These are phyloP conservation scores for Auriscalpium orientale DNA, from an alignment of 768 basidiomycete genomes.

Conservation along the genomic window DNA sequence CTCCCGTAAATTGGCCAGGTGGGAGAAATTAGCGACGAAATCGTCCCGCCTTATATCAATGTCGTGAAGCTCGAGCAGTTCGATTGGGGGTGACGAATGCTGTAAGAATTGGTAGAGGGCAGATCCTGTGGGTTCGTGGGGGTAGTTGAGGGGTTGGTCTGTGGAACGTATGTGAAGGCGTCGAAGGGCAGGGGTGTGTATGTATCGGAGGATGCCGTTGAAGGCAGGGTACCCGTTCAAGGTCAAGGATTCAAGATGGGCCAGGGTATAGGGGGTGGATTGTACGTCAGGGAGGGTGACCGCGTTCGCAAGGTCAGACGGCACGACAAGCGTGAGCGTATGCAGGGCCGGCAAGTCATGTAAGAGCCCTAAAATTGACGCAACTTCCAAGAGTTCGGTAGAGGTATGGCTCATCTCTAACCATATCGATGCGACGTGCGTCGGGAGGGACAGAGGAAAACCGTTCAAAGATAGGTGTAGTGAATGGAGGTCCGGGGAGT, in stretches of 20 bases:
- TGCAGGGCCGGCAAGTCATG: conserved; percentile 34
- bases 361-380: conserved; percentile 23
- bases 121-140: conserved; percentile 26
- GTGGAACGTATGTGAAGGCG: conserved; percentile 36
- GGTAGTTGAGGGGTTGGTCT: conserved; percentile 24
- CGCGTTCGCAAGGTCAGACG: conserved; percentile 19
- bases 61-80: conserved; percentile 42
- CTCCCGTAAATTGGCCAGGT: conserved; percentile 35
- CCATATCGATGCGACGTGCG: conserved; percentile 5
- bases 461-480: conserved; percentile 7
- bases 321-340: conserved; percentile 33
- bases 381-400: conserved; percentile 16
- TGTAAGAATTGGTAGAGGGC: conserved; percentile 25
- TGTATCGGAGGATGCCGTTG: conserved; percentile 21
- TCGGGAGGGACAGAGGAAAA: conserved; percentile 8
- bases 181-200: conserved; percentile 29
- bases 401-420: conserved; percentile 10
- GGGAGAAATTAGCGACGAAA: conserved; percentile 28
- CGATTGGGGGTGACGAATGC: conserved; percentile 22
- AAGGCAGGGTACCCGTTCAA: conserved; percentile 26
- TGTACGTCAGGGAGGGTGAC: conserved; percentile 14
- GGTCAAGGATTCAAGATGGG: conserved; percentile 23
- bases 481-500: conserved; percentile 27
- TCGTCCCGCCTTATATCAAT: conserved; percentile 33
- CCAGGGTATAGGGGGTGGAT: conserved; percentile 16